Conservation (phyloP, 2,329 filamentous ascomycete species). For the Penicillium paneum region DNA sequence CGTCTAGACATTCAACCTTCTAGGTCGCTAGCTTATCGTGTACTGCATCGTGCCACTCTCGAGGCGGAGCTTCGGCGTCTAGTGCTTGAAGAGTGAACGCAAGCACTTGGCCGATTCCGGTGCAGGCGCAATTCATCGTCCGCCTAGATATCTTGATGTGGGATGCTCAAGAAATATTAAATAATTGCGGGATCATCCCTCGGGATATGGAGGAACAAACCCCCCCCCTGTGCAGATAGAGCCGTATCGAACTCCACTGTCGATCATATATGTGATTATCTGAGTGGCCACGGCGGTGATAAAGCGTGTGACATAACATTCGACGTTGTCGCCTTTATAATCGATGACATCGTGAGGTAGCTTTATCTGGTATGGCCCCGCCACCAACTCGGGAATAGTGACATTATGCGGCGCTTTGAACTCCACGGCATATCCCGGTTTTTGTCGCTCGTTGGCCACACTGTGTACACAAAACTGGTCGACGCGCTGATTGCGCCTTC, state of each 20-base stretch:
- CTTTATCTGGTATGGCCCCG: constrained; percentile 27
- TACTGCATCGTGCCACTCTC: no score
- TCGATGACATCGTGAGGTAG: constrained; percentile 27
- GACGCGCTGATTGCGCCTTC: constrained; percentile 16
- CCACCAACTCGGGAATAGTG: constrained; percentile 21
- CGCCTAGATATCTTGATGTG: no score
- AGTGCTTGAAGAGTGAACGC: no score
- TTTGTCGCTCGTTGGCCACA: background rate
- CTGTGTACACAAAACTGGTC: background rate
- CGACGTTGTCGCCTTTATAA: constrained; percentile 26
- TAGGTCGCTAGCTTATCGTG: no score
- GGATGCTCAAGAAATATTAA: no score
- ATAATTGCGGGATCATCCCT: no score
- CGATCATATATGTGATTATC: constrained; percentile 32
- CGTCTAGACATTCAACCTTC: no score
- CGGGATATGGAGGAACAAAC: constrained; percentile 29
- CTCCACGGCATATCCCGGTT: constrained; percentile 25
- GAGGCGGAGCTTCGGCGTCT: no score
- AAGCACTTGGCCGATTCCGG: no score
- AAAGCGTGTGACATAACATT: constrained; percentile 24
- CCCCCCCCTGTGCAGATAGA: constrained; percentile 31
- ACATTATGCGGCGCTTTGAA: constrained; percentile 31
- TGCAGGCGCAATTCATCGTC: no score
- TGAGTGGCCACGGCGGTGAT: constrained; percentile 28
- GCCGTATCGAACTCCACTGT: constrained; percentile 22